Evolutionary conservation across 768 basidiomycete species (phyloP), one percentile per base, ranked within the genome.

Genomic region (Amanita pseudoporphyria): DNA sequence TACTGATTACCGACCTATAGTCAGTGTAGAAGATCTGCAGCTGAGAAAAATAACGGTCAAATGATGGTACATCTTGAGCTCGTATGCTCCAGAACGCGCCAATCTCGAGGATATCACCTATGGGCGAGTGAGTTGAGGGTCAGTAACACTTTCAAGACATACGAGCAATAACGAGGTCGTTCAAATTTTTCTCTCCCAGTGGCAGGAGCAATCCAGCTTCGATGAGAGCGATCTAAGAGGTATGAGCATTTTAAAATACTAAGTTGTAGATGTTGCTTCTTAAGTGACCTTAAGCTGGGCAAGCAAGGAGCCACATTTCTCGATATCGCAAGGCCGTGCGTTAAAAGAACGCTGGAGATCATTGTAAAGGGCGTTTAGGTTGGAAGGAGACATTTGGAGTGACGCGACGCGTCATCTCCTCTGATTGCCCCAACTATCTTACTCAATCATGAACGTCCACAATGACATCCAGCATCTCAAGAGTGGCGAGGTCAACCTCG

Each of bases 11-110:
- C 36, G 44, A 84, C 88, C 79, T 77, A 64, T 82, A 87, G 64
- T 93, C 88, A 42, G 81, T 82, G 69, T 95, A 96, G 71, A 90
- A 95, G 0, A 84, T 82, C 57, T 87, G 83, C 3, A 96, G 74
- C 66, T 95, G 90, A 13, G 89, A 83, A 63, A 94, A 91, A 65
- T 96, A 98, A 56, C 94, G 81, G 66, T 95, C 90, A 62, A 98
- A 99, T 0, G 90, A 86, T 47, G 93, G 87, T 18, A 94, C 79
- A 63, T 95, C 90, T 61, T 79, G 80, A 55, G 82, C 77, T 33
- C 91, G 79, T 64, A 98, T 87, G 54, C 94, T 92, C 74, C 88
- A 87, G 71, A 94, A 84, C 14, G 93, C 91, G 47, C 93, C 95
- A 57, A 97, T 84, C 71, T 97, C 95, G 52, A 99, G 83, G 52